Percentiles rank a stretch among this genome's conserved stretches.
Evolutionary conservation across 441 rosid genomes (phyloP).

Genomic region (Croton laevigatus): DNA sequence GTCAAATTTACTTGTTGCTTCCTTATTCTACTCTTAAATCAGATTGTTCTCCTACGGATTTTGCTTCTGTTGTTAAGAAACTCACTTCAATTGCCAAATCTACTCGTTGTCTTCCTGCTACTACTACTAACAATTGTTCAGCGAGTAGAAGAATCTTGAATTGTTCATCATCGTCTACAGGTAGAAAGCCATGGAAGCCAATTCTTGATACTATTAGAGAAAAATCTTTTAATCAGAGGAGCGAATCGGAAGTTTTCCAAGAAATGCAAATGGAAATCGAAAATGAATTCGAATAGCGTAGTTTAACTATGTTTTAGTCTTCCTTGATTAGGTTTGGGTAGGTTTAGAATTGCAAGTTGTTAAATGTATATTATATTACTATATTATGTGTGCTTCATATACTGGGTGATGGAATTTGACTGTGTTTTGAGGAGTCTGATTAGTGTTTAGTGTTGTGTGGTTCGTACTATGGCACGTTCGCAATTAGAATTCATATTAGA

Average conservation of each 20-base stretch:
- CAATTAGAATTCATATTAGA: no score
- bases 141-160: neutral
- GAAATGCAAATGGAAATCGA: conserved; percentile 17
- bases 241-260: conserved; percentile 33
- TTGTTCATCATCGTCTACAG: conserved; percentile 4
- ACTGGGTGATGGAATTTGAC: no score
- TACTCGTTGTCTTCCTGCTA: neutral
- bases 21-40: conserved; percentile 25
- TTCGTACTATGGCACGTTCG: no score
- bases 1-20: conserved; percentile 36
- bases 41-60: conserved; percentile 28
- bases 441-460: no score
- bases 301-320: neutral
- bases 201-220: conserved; percentile 44
- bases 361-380: no score
- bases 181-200: conserved; percentile 38
- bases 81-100: conserved; percentile 28
- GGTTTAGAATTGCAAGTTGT: no score
- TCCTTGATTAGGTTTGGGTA: no score
- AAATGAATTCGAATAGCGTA: neutral
- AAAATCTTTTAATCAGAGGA: conserved; percentile 35
- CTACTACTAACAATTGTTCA: conserved; percentile 4
- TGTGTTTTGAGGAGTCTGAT: no score
- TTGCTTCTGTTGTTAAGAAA: conserved; percentile 23
- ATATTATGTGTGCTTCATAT: no score